phyloP scores from a whole-genome alignment of 2,329 filamentous ascomycete species.

The Verticillium zaregamsianum region DNA sequence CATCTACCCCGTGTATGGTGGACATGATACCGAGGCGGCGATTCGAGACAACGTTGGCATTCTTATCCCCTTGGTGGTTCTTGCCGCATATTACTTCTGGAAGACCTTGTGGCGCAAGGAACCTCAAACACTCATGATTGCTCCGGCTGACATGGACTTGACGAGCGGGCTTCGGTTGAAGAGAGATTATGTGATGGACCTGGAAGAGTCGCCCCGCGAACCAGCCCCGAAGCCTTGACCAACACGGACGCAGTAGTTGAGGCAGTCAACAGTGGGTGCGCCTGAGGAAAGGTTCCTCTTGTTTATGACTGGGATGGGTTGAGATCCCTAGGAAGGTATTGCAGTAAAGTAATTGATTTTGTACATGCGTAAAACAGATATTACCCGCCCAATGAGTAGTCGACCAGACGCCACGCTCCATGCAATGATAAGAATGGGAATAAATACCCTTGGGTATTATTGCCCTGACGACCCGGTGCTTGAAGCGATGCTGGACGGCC shows the following conservation, averaged over 20 bases:
- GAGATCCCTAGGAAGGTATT: neutral
- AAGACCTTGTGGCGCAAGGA: constrained; percentile 3
- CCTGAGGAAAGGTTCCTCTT: neutral
- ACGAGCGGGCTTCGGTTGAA: constrained; percentile 11
- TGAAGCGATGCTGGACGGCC: constrained; percentile 36
- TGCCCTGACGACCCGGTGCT: constrained; percentile 39
- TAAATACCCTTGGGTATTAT: constrained; percentile 11
- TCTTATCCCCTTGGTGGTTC: constrained; percentile 18
- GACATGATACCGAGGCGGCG: constrained; percentile 13
- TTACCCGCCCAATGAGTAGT: neutral
- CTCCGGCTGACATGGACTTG: constrained; percentile 20
- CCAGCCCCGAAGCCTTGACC: neutral
- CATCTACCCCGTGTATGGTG: constrained; percentile 13
- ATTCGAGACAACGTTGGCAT: constrained; percentile 23
- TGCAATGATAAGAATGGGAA: neutral
- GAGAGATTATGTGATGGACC: neutral
- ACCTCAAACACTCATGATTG: constrained; percentile 13
- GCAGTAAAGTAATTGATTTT: neutral
- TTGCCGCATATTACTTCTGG: constrained; percentile 18
- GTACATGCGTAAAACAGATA: neutral
- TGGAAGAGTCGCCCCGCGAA: neutral
- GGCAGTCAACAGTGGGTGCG: neutral
- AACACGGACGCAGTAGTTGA: neutral
- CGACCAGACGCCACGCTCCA: neutral
- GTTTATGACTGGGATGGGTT: neutral